A percentile compares a stretch with the other conserved stretches of the same genome.
Conservation (phyloP, 1,284 basidiomycete genomes). For the Trametes polyzona region DNA sequence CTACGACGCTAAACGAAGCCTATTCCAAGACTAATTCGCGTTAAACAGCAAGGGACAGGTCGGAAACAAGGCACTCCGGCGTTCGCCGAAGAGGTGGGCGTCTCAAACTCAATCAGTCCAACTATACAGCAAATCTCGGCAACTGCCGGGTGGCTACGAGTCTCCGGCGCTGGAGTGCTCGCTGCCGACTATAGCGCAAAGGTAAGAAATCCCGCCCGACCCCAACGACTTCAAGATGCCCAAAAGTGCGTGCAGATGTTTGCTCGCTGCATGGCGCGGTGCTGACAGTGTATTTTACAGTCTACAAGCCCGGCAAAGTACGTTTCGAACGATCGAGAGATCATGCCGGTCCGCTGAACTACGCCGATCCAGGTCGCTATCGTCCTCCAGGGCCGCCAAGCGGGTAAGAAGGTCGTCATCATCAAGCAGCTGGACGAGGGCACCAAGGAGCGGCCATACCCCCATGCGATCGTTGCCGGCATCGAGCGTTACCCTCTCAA, state of each 20-base stretch:
- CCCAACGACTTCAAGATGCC: constrained; percentile 60
- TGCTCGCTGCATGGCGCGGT: background rate
- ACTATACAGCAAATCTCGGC: constrained; percentile 35
- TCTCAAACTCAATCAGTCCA: constrained; percentile 5
- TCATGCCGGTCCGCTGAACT: constrained; percentile 5
- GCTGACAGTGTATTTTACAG: constrained; percentile 50
- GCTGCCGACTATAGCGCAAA: constrained; percentile 17
- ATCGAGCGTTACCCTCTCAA: constrained; percentile 96
- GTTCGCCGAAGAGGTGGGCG: background rate
- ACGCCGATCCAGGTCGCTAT: constrained; percentile 76
- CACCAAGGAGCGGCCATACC: constrained; percentile 89
- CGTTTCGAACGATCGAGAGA: background rate
- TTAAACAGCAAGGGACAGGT: no score
- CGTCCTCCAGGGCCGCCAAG: constrained; percentile 95
- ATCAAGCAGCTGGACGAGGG: constrained; percentile 90
- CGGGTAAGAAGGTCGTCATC: constrained; percentile 91
- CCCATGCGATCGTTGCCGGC: constrained; percentile 95
- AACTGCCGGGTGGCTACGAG: constrained; percentile 36
- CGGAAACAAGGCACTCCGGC: background rate
- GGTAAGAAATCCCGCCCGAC: constrained; percentile 32
- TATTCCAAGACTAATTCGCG: no score
- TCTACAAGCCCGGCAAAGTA: constrained; percentile 99
- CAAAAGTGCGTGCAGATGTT: constrained; percentile 51
- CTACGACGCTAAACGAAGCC: background rate
- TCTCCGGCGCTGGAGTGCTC: constrained; percentile 11